These are phyloP conservation scores for Zymoseptoria passerinii DNA, from an alignment of 2,329 filamentous ascomycete genomes.

Conservation along the genomic window DNA sequence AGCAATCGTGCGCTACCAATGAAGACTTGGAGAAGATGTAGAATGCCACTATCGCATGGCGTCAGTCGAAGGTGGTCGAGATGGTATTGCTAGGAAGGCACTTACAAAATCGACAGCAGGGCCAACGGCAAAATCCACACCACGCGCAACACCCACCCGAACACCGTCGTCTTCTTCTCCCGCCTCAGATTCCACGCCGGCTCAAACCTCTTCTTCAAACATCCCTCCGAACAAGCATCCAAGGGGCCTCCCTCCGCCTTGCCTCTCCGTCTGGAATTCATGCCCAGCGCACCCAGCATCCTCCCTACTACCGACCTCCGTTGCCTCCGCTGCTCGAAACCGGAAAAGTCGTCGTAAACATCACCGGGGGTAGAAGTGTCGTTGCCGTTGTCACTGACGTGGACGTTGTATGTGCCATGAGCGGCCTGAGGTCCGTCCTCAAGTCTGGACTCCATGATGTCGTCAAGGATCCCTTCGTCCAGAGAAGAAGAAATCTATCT, in stretches of 20 bases:
- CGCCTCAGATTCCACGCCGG: neutral
- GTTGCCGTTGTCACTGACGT: neutral
- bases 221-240: neutral
- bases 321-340: neutral
- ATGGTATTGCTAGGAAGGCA: neutral
- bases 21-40: conserved; percentile 35
- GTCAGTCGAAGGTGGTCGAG: conserved; percentile 3
- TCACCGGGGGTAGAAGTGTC: neutral
- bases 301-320: conserved; percentile 2
- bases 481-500: neutral
- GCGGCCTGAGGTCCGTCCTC: neutral
- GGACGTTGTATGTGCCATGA: neutral
- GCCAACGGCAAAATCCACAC: conserved; percentile 5
- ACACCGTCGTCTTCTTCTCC: neutral
- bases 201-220: neutral
- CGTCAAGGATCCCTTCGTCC: neutral
- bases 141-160: neutral
- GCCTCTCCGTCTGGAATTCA: conserved; percentile 2
- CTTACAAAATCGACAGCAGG: conserved; percentile 16
- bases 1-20: conserved; percentile 31
- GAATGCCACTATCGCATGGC: conserved; percentile 30
- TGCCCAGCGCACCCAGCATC: conserved; percentile 3
- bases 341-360: neutral
- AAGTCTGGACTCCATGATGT: neutral
- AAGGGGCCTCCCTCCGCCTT: neutral